A percentile compares a stretch with the other conserved stretches of the same genome.
These are phyloP conservation scores for Penicillium daleae DNA, from an alignment of 495 filamentous ascomycete species.

Conservation along the genomic window DNA sequence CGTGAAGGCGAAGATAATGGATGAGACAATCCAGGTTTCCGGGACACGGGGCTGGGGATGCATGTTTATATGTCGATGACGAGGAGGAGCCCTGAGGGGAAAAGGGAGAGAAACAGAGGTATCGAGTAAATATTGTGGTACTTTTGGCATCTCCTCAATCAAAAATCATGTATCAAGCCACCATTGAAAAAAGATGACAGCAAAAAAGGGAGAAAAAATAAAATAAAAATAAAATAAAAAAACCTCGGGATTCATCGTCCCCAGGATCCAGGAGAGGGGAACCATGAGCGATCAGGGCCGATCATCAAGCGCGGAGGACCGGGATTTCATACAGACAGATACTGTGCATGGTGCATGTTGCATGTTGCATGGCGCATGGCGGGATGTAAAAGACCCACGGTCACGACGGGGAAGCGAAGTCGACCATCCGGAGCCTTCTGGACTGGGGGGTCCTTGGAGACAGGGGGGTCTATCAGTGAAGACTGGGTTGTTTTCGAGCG, in stretches of 20 bases:
- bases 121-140: constrained; percentile 3
- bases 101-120: neutral
- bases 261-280: constrained; percentile 29
- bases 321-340: constrained; percentile 44
- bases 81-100: constrained; percentile 12
- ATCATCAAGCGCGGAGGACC: constrained; percentile 33
- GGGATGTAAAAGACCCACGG: constrained; percentile 25
- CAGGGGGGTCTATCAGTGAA: too few relatives aligned
- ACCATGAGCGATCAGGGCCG: constrained; percentile 30
- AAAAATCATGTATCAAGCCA: constrained; percentile 13
- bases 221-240: too few relatives aligned
- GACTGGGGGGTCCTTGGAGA: neutral
- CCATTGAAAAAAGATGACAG: neutral
- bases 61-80: constrained; percentile 36
- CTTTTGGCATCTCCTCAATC: constrained; percentile 16
- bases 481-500: constrained; percentile 1
- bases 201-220: too few relatives aligned
- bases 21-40: constrained; percentile 23
- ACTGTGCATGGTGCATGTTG: constrained; percentile 29
- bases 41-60: constrained; percentile 26
- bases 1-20: constrained; percentile 23
- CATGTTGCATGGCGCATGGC: constrained; percentile 10
- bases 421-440: constrained; percentile 25
- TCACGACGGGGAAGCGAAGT: constrained; percentile 32
- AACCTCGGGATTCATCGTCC: constrained; percentile 9